Base-by-base conservation (phyloP, 495 filamentous ascomycete genomes). In the Haplographium delicatum region DNA sequence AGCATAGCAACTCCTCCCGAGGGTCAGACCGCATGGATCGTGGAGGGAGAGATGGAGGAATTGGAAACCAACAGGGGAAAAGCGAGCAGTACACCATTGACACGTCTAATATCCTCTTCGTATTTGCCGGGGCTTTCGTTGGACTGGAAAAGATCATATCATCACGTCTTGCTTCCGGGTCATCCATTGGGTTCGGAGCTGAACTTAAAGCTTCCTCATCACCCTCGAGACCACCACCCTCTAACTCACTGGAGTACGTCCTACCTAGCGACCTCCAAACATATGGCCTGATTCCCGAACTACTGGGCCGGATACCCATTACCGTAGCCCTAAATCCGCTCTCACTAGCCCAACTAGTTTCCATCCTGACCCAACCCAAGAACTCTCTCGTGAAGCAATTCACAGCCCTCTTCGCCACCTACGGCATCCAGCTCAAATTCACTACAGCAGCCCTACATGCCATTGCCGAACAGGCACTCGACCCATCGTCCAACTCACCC, bases 31-130 rank as follows among this genome's bases (percentile, higher is more conserved):
- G 57, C 3, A 8, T 53, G 8, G 57, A 60, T 18, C 28, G 53
- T 18, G 50, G 58, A 2, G 46, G 49, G 1, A 16, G 41, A 26
- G 45, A 50, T 4, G 45, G 47, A 10, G 37, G 50, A 15, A 58
- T 58, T 2, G 60, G 58, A 18, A 62, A 64, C 7, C 63, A 64
- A 23, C 9, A 23, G 1, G 51, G 47, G 1, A 96, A 95, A 65
- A 80, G 83, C 7, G 93, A 97, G 62, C 79, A 86, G 11, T 96
- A 85, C 69, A 94, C 86, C 45, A 81, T 98, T 35, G 85, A 90
- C 55, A 98, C 93, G 0, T 88, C 90, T 50, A 95, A 96, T 56
- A 98, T 98, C 48, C 77, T 98, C 15, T 98, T 98, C 65, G 85
- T 98, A 39, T 96, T 89, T 66, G 91, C 90, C 11, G 93, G 93